Conservation (phyloP, 2,329 filamentous ascomycete genomes). For the Fonsecaea pedrosoi region DNA sequence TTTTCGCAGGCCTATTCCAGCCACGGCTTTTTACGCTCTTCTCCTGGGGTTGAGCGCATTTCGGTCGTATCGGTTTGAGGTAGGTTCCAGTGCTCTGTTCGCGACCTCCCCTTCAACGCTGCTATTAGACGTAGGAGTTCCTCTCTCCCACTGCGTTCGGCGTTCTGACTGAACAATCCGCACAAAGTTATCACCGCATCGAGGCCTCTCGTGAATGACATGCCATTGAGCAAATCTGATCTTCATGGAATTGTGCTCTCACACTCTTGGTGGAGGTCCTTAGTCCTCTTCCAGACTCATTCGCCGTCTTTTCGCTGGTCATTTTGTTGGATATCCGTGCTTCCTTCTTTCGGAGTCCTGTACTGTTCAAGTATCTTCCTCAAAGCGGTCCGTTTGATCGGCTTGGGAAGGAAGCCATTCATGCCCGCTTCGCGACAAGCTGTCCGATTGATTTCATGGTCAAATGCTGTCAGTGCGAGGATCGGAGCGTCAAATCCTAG, state of each 20-base stretch:
- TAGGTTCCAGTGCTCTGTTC: neutral
- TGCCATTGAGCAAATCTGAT: neutral
- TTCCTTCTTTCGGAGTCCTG: neutral
- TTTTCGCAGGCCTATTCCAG: neutral
- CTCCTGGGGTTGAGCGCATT: neutral
- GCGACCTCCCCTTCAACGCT: neutral
- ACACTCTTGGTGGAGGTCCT: neutral
- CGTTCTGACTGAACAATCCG: neutral
- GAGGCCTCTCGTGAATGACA: neutral
- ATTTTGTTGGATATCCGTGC: neutral
- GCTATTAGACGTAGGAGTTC: neutral
- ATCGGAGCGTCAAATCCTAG: constrained; percentile 87
- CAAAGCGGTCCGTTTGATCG: constrained; percentile 78
- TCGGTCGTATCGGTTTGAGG: neutral
- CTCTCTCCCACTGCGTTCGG: neutral
- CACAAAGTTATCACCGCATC: neutral
- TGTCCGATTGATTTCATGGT: constrained; percentile 84
- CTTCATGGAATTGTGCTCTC: neutral
- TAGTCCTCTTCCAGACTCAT: neutral
- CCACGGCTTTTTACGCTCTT: neutral
- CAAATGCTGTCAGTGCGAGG: constrained; percentile 86
- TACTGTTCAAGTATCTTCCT: constrained; percentile 79
- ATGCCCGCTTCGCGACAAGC: constrained; percentile 87
- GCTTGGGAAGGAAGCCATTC: constrained; percentile 81
- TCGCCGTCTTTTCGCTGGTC: neutral